Base-by-base conservation (phyloP, 495 filamentous ascomycete species). In the Rusavskia elegans region DNA sequence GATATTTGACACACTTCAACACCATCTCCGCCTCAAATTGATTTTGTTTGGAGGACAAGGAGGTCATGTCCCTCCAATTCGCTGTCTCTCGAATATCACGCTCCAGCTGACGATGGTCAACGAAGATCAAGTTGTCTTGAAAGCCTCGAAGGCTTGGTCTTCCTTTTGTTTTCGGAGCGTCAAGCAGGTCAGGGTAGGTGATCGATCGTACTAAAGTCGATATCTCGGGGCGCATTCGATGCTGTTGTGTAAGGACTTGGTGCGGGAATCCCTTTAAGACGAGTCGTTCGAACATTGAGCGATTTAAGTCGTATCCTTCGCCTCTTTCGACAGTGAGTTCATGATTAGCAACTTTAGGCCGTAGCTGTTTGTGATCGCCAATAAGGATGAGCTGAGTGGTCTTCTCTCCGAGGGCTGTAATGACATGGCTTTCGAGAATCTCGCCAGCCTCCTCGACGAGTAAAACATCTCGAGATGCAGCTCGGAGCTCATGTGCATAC, bases 381-480 rank as follows among this genome's bases (percentile, higher is more conserved):
- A 89, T 89, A 11, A 89, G 62, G 8, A 87, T 69, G 3, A 86
- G 57, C 32, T 89, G 82, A 56, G 85, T 75, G 11, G 80, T 82
- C 0, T 71, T 62, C 0, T 75, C 63, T 0, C 66, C 61, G 25
- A 92, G 57, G 0, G 83, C 76, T 0, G 83, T 81, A 0, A 89
- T 61, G 36, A 88, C 68, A 57, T 89, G 81, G 21, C 70, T 75
- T 58, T 92, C 85, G 1, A 89, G 63, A 23, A 89, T 84, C 57
- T 92, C 85, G 7, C 85, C 85, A 3, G 85, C 85, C 57, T 92
- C 86, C 60, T 92, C 85, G 0, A 87, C 75, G 0, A 90, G 57
- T 23, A 86, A 58, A 6, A 83, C 67, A 17, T 75, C 74, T 0
- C 78, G 77, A 0, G 50, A 51, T 5, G 75, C 73, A 5, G 63